phyloP scores from a whole-genome alignment of 2,329 filamentous ascomycete species.

The Arthrocladium fulminans region DNA sequence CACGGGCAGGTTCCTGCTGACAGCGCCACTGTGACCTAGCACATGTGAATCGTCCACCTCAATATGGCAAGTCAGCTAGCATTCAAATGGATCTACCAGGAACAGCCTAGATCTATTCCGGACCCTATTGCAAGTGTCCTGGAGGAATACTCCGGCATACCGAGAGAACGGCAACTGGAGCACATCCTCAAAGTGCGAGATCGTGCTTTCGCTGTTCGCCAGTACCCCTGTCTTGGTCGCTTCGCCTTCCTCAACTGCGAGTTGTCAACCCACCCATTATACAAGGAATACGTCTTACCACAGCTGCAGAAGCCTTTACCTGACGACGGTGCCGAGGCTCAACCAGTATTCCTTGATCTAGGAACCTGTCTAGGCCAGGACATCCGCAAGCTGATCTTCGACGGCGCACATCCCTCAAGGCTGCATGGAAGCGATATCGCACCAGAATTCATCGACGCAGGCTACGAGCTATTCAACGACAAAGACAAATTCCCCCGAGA shows the following conservation, averaged over 20 bases:
- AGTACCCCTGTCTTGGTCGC: slow-evolving; percentile 38
- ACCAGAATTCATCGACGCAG: slow-evolving; percentile 32
- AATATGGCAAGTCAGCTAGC: too few relatives aligned
- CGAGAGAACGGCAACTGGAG: slow-evolving; percentile 12
- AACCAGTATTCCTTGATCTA: slow-evolving; percentile 32
- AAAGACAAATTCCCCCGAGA: slow-evolving; percentile 25
- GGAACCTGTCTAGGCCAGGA: slow-evolving; percentile 39
- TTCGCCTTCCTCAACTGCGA: slow-evolving; percentile 37
- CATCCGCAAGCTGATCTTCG: slow-evolving; percentile 34
- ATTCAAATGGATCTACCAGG: background rate
- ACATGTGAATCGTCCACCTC: too few relatives aligned
- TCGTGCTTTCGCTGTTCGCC: slow-evolving; percentile 23
- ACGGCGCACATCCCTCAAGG: slow-evolving; percentile 42
- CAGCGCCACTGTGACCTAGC: too few relatives aligned
- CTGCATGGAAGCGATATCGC: slow-evolving; percentile 30
- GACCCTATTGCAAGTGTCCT: slow-evolving; percentile 14
- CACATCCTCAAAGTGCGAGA: slow-evolving; percentile 21
- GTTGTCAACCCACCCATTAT: slow-evolving; percentile 27
- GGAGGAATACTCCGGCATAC: slow-evolving; percentile 17
- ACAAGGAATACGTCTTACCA: slow-evolving; percentile 19
- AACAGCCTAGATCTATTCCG: slow-evolving; percentile 13
- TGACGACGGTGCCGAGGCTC: background rate
- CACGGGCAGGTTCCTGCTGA: too few relatives aligned
- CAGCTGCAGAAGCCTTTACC: slow-evolving; percentile 13
- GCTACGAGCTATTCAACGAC: slow-evolving; percentile 37